Conservation (phyloP, 371 early-diverging fungal genomes). For the Circinella umbellata region DNA sequence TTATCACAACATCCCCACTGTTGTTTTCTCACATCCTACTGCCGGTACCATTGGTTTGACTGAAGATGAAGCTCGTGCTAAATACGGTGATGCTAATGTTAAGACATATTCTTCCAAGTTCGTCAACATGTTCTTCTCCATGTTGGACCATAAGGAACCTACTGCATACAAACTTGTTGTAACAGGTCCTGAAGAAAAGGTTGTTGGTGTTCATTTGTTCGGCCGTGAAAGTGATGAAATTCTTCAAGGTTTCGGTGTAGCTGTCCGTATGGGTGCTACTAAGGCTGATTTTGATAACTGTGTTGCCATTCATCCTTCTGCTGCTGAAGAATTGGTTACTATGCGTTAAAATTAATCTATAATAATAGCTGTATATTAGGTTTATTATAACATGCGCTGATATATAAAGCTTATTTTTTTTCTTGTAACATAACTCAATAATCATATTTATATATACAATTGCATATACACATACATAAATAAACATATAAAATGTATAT, state of each 20-base stretch:
- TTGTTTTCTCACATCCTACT: slow-evolving; percentile 96
- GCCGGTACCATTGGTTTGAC: slow-evolving; percentile 90
- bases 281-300: slow-evolving; percentile 93
- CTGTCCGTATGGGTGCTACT: slow-evolving; percentile 91
- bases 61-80: slow-evolving; percentile 78
- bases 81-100: slow-evolving; percentile 79
- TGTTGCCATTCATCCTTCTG: slow-evolving; percentile 98
- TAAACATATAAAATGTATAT: no score
- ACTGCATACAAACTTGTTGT: slow-evolving; percentile 92
- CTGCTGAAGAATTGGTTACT: slow-evolving; percentile 87
- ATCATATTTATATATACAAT: no score
- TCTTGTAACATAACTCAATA: no score
- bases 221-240: slow-evolving; percentile 94
- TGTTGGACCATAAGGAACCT: slow-evolving; percentile 87
- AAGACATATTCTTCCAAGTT: slow-evolving; percentile 87
- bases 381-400: no score
- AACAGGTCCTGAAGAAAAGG: slow-evolving; percentile 85
- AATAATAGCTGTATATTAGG: no score
- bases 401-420: no score
- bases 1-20: slow-evolving; percentile 92
- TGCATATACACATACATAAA: no score
- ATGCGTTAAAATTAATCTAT: background rate
- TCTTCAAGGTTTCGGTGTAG: slow-evolving; percentile 88
- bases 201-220: slow-evolving; percentile 95
- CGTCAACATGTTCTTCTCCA: slow-evolving; percentile 90